Percentiles rank a stretch among this genome's conserved stretches.
Conservation (phyloP, 2,329 filamentous ascomycete species). For the Pseudocercospora eumusae region DNA sequence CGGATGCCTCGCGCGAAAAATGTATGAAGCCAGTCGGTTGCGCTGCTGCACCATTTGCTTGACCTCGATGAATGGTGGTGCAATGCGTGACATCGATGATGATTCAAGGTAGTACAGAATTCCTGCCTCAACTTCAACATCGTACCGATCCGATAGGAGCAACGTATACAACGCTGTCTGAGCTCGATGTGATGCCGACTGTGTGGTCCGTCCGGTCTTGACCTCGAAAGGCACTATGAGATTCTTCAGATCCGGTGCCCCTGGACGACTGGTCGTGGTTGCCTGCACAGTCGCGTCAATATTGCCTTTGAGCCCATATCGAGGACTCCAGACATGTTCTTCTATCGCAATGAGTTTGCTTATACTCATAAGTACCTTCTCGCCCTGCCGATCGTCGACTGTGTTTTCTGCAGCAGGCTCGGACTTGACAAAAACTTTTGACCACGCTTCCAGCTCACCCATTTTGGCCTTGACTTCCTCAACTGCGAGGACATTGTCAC, state of each 20-base stretch:
- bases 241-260: slow-evolving; percentile 49
- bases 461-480: slow-evolving; percentile 83
- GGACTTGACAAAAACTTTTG: slow-evolving; percentile 72
- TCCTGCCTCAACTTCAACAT: slow-evolving; percentile 86
- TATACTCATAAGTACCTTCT: slow-evolving; percentile 77
- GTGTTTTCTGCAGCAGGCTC: slow-evolving; percentile 70
- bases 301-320: slow-evolving; percentile 96
- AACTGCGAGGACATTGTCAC: slow-evolving; percentile 66
- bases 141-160: slow-evolving; percentile 88
- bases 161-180: slow-evolving; percentile 95
- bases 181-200: slow-evolving; percentile 79
- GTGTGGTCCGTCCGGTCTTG: slow-evolving; percentile 83
- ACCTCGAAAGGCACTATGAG: slow-evolving; percentile 91
- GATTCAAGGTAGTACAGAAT: slow-evolving; percentile 95
- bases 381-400: slow-evolving; percentile 76
- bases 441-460: slow-evolving; percentile 79
- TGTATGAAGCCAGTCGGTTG: slow-evolving; percentile 82
- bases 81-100: slow-evolving; percentile 81
- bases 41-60: slow-evolving; percentile 96
- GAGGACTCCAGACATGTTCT: slow-evolving; percentile 97
- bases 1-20: slow-evolving; percentile 54
- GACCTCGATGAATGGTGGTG: slow-evolving; percentile 81
- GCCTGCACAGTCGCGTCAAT: slow-evolving; percentile 96
- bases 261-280: slow-evolving; percentile 70
- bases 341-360: slow-evolving; percentile 95